Percentiles rank a stretch among this genome's conserved stretches.
Conservation (phyloP, 352 stramenopile species). For the Pythium monospermum region DNA sequence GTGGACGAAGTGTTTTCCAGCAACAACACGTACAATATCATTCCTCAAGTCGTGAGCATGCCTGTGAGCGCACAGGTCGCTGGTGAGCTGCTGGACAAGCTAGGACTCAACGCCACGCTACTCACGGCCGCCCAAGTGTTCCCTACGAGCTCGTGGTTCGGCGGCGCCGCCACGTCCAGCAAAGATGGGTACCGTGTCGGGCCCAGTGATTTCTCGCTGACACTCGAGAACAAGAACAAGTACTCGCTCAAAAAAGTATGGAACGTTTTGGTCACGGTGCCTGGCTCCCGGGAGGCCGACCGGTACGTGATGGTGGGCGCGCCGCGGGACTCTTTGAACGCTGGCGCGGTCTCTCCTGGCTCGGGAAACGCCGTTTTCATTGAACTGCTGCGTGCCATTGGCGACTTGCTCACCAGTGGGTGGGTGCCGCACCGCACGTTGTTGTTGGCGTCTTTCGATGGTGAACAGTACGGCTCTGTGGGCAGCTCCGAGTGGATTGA, state of each 20-base stretch:
- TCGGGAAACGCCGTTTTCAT: conserved; percentile 79
- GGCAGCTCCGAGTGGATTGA: conserved; percentile 84
- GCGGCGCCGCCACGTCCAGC: conserved; percentile 21
- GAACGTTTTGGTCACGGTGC: conserved; percentile 74
- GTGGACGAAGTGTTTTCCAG: conserved; percentile 72
- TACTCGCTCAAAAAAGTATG: conserved; percentile 69
- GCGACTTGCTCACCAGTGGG: conserved; percentile 52
- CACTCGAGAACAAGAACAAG: conserved; percentile 61
- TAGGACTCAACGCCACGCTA: conserved; percentile 17
- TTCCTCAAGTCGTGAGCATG: conserved; percentile 69
- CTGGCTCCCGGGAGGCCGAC: conserved; percentile 64
- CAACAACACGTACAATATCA: conserved; percentile 81
- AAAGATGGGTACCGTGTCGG: conserved; percentile 29
- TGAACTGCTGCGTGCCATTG: conserved; percentile 57
- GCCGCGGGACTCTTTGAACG: conserved; percentile 61
- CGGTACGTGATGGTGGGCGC: conserved; percentile 74
- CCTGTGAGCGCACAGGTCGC: conserved; percentile 60
- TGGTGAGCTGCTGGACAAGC: conserved; percentile 33
- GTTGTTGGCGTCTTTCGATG: conserved; percentile 70
- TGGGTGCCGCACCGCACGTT: conserved; percentile 80
- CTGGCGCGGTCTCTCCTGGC: conserved; percentile 52
- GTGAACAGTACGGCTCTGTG: conserved; percentile 73
- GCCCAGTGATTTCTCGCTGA: conserved; percentile 26
- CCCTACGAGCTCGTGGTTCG: conserved; percentile 20
- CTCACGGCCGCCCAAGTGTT: conserved; percentile 46